A percentile compares a stretch with the other conserved stretches of the same genome.
Evolutionary conservation across 2,329 filamentous ascomycete species (phyloP).

Genomic region (Colletotrichum trifolii): DNA sequence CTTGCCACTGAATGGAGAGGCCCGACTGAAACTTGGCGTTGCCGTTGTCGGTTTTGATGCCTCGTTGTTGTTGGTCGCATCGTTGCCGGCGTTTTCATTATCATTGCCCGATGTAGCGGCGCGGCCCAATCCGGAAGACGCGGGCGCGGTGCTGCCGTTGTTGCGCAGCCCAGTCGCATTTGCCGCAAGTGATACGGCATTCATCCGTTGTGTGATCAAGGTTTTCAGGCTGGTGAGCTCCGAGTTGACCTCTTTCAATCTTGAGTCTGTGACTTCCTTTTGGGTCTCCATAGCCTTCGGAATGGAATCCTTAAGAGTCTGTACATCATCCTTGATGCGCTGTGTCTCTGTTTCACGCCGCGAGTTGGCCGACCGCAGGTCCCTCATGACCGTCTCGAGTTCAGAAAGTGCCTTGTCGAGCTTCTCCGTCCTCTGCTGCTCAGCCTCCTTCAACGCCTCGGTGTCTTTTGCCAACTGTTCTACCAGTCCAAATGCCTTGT

Average conservation of each 20-base stretch:
- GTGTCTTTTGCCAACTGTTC: constrained; percentile 95
- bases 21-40: constrained; percentile 43
- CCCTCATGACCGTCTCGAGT: constrained; percentile 83
- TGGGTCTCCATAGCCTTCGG: constrained; percentile 90
- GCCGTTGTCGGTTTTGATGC: constrained; percentile 44
- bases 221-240: constrained; percentile 95
- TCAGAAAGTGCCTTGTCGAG: constrained; percentile 85
- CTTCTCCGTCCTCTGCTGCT: constrained; percentile 84
- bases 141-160: constrained; percentile 39
- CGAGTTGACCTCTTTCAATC: constrained; percentile 84
- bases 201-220: constrained; percentile 76
- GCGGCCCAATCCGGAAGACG: constrained; percentile 4
- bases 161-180: constrained; percentile 41
- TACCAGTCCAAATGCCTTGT: constrained; percentile 88
- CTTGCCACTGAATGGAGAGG: constrained; percentile 50
- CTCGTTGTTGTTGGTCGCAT: constrained; percentile 44
- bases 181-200: constrained; percentile 42
- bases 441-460: constrained; percentile 84
- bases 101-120: constrained; percentile 42
- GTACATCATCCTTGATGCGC: constrained; percentile 87
- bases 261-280: constrained; percentile 82
- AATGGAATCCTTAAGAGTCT: constrained; percentile 83
- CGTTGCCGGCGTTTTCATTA: constrained; percentile 42
- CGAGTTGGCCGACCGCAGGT: constrained; percentile 83
- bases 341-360: constrained; percentile 89